phyloP scores from a whole-genome alignment of 2,329 filamentous ascomycete genomes.

The Phialophora chinensis region DNA sequence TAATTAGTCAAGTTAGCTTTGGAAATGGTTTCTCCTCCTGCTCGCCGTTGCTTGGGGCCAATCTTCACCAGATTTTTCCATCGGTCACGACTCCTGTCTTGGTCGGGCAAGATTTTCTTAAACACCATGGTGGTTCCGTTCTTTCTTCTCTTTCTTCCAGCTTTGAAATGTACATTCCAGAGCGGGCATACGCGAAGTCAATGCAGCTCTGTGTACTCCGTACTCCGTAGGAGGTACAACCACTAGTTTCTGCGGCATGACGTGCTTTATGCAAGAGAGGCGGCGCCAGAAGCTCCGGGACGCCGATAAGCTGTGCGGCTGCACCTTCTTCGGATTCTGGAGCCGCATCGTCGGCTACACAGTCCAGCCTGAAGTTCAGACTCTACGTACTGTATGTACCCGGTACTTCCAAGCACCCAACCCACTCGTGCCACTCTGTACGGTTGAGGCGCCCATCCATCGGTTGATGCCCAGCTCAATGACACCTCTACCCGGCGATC shows the following conservation, averaged over 20 bases:
- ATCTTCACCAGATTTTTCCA: not conserved
- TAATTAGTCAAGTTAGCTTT: not conserved
- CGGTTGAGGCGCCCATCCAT: not conserved
- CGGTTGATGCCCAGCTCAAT: not conserved
- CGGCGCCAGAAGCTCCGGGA: conserved; percentile 28
- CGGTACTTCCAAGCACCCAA: too few relatives aligned
- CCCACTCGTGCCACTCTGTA: too few relatives aligned
- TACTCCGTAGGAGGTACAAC: not conserved
- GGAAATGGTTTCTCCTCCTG: not conserved
- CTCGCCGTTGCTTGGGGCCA: not conserved
- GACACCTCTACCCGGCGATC: not conserved
- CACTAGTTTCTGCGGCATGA: conserved; percentile 10
- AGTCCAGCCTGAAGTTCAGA: not conserved
- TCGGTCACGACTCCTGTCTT: not conserved
- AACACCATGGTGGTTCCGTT: not conserved
- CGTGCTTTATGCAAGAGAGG: not conserved
- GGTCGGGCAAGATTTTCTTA: not conserved
- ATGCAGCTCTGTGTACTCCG: not conserved
- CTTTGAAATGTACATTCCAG: not conserved
- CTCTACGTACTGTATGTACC: too few relatives aligned
- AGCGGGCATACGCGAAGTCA: not conserved
- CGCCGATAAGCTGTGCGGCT: conserved; percentile 16
- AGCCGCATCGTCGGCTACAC: conserved; percentile 10
- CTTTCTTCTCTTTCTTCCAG: not conserved
- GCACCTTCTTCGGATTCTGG: conserved; percentile 1